Conservation (phyloP, 371 early-diverging fungal genomes). For the Rhizopus sp. region DNA sequence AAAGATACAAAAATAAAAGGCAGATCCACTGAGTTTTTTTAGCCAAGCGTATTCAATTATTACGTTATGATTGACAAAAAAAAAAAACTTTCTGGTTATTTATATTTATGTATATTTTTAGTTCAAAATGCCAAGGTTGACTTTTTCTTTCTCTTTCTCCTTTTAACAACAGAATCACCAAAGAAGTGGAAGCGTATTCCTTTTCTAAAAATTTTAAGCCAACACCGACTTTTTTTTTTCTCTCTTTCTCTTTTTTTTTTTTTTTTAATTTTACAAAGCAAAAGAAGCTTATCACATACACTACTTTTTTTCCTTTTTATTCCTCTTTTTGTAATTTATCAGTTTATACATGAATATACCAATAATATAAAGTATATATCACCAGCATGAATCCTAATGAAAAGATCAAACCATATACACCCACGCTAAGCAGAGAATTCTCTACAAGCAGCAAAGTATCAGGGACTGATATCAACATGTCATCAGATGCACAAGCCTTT, state of each 20-base stretch:
- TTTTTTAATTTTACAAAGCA: no score
- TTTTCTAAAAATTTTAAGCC: not conserved
- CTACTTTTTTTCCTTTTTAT: no score
- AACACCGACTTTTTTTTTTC: not conserved
- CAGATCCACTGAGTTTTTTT: not conserved
- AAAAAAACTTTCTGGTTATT: not conserved
- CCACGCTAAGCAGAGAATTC: constrained; percentile 23
- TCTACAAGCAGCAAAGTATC: constrained; percentile 8
- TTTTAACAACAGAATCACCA: constrained; percentile 1
- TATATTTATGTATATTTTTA: not conserved
- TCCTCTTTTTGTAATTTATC: no score
- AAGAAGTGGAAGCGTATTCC: not conserved
- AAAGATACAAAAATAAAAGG: not conserved
- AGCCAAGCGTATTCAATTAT: not conserved
- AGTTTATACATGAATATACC: no score
- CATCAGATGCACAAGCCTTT: constrained; percentile 24
- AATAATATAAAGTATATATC: no score
- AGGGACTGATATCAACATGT: constrained; percentile 12
- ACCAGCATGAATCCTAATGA: constrained; percentile 5
- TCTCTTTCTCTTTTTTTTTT: not conserved
- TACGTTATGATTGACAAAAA: not conserved
- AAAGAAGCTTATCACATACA: no score
- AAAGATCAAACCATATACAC: constrained; percentile 20
- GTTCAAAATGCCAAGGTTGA: not conserved
- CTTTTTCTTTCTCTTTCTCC: not conserved